Conservation (phyloP, 108 stramenopile genomes). For the Pseudonitzschia delicatissima region DNA sequence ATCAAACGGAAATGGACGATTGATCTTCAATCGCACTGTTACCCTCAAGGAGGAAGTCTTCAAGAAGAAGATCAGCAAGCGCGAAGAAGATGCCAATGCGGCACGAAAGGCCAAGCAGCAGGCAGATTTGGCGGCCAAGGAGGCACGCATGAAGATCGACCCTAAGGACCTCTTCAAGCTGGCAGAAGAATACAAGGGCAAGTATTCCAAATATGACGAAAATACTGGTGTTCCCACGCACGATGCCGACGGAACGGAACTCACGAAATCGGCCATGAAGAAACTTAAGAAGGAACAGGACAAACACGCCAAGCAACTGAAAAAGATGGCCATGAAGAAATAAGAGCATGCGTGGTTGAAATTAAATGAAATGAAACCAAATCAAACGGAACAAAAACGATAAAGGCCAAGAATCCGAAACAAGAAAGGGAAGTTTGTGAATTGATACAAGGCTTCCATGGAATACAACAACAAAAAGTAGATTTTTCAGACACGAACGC, state of each 20-base stretch:
- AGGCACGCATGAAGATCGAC: slow-evolving; percentile 67
- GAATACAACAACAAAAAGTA: no score
- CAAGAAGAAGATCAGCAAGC: slow-evolving; percentile 63
- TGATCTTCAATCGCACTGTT: slow-evolving; percentile 96
- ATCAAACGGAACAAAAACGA: no score
- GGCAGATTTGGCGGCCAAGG: slow-evolving; percentile 54
- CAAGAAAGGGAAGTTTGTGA: no score
- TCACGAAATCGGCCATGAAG: slow-evolving; percentile 90
- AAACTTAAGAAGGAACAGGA: slow-evolving; percentile 91
- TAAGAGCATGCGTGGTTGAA: no score
- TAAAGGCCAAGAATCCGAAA: no score
- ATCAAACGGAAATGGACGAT: slow-evolving; percentile 43
- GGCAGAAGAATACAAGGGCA: slow-evolving; percentile 68
- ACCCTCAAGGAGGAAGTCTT: slow-evolving; percentile 84
- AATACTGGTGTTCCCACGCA: slow-evolving; percentile 90
- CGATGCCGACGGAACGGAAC: slow-evolving; percentile 75
- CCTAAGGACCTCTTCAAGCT: slow-evolving; percentile 66
- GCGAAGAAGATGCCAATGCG: slow-evolving; percentile 56
- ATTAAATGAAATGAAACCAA: no score
- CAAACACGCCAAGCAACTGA: slow-evolving; percentile 66
- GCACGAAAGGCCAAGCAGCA: slow-evolving; percentile 57
- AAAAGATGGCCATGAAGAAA: not conserved
- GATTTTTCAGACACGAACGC: no score
- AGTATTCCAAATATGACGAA: slow-evolving; percentile 80
- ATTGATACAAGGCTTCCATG: no score